Evolutionary conservation across 2,329 filamentous ascomycete species (phyloP).

Genomic region (Colletotrichum trifolii): DNA sequence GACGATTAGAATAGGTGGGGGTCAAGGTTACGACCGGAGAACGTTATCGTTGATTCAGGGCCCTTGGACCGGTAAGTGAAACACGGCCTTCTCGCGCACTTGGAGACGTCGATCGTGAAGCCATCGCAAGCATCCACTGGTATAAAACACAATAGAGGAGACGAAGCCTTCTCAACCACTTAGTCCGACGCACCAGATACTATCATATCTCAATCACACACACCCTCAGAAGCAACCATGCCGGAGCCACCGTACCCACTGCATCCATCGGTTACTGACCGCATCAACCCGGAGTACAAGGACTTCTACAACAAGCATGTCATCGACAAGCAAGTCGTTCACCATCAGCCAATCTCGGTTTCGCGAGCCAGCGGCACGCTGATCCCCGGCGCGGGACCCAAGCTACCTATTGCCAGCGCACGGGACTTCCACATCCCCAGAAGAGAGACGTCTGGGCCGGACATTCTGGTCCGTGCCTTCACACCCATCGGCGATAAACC

Average conservation of each 20-base stretch:
- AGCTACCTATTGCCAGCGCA: constrained; percentile 58
- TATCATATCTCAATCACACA: background rate
- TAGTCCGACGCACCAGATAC: background rate
- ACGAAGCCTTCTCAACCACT: background rate
- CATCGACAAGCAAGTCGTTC: constrained; percentile 62
- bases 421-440: constrained; percentile 56
- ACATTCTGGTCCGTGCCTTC: constrained; percentile 61
- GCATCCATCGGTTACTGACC: constrained; percentile 42
- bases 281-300: constrained; percentile 61
- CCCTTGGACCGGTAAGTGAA: constrained; percentile 9
- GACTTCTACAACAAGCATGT: constrained; percentile 64
- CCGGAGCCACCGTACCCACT: constrained; percentile 45
- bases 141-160: background rate
- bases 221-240: constrained; percentile 5
- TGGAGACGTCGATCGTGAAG: background rate
- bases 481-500: constrained; percentile 58
- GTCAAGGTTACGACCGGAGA: constrained; percentile 10
- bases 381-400: constrained; percentile 62
- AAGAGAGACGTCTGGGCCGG: constrained; percentile 57
- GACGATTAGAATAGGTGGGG: constrained; percentile 5
- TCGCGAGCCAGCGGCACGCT: constrained; percentile 62
- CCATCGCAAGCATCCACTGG: background rate
- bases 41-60: constrained; percentile 11
- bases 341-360: constrained; percentile 62
- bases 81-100: background rate